Percentiles rank a stretch among this genome's conserved stretches.
phyloP scores from a whole-genome alignment of 2,329 filamentous ascomycete species.

The Pseudodiploospora longispora region DNA sequence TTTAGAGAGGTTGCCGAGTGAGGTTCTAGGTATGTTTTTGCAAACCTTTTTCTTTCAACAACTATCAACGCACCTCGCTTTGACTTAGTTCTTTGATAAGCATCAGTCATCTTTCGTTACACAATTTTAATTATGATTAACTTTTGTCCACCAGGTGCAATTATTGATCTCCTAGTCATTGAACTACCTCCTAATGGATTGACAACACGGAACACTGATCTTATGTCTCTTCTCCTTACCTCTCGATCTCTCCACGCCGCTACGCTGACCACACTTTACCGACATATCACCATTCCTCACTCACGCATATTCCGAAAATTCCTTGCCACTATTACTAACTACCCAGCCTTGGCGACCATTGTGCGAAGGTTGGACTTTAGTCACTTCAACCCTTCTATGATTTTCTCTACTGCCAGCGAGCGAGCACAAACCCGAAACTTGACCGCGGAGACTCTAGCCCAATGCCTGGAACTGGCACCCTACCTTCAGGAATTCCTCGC shows the following conservation, averaged over 20 bases:
- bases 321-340: slow-evolving; percentile 56
- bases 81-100: no score
- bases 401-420: slow-evolving; percentile 68
- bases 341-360: slow-evolving; percentile 63
- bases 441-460: slow-evolving; percentile 62
- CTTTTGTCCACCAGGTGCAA: slow-evolving; percentile 44
- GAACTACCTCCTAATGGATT: slow-evolving; percentile 67
- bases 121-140: not conserved
- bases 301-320: slow-evolving; percentile 80
- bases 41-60: not conserved
- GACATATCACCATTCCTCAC: slow-evolving; percentile 73
- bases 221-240: slow-evolving; percentile 68
- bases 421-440: slow-evolving; percentile 68
- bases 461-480: slow-evolving; percentile 64
- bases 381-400: slow-evolving; percentile 72
- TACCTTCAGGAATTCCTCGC: slow-evolving; percentile 70
- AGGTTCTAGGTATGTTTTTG: slow-evolving; percentile 57
- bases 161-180: slow-evolving; percentile 65
- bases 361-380: slow-evolving; percentile 77
- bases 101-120: no score
- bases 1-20: slow-evolving; percentile 60
- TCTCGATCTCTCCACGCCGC: slow-evolving; percentile 66
- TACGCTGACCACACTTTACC: slow-evolving; percentile 68
- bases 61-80: not conserved
- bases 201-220: slow-evolving; percentile 67